phyloP scores from a whole-genome alignment of 1,284 basidiomycete species.

The Trametes versicolor region DNA sequence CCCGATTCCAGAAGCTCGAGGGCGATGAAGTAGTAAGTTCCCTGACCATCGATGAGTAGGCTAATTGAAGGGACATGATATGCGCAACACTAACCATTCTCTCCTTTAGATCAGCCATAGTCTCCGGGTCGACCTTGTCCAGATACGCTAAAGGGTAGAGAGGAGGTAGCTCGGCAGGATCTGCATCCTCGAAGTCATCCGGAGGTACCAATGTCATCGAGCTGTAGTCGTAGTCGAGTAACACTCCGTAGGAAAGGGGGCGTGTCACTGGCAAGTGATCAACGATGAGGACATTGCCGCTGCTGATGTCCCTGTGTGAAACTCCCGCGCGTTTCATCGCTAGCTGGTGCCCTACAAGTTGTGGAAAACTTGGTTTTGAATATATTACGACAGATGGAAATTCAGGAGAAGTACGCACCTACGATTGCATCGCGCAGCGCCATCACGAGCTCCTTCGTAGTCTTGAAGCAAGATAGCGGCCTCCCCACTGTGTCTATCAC shows the following conservation, averaged over 20 bases:
- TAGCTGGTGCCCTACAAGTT: constrained; percentile 15
- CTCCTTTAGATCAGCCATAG: constrained; percentile 9
- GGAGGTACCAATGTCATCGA: constrained; percentile 16
- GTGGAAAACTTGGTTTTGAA: not conserved
- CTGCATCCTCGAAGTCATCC: no score
- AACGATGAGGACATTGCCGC: constrained; percentile 29
- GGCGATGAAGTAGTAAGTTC: constrained; percentile 32
- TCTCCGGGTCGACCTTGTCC: not conserved
- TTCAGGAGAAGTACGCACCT: constrained; percentile 11
- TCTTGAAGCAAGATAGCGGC: constrained; percentile 22
- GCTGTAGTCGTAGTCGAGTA: constrained; percentile 31
- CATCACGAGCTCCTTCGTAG: constrained; percentile 30
- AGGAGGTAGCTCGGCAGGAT: not conserved
- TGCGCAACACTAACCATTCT: constrained; percentile 21
- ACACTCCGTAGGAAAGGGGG: constrained; percentile 16
- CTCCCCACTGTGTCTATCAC: constrained; percentile 27
- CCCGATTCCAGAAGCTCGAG: not conserved
- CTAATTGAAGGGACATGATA: no score
- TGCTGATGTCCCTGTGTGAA: constrained; percentile 31
- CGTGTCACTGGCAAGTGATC: not conserved
- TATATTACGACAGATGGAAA: not conserved
- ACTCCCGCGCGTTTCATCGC: constrained; percentile 15
- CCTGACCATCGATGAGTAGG: constrained; percentile 8
- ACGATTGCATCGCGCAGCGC: constrained; percentile 28
- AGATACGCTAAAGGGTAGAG: not conserved